Conservation (phyloP, 768 basidiomycete species). For the Tulasnella sp. region DNA sequence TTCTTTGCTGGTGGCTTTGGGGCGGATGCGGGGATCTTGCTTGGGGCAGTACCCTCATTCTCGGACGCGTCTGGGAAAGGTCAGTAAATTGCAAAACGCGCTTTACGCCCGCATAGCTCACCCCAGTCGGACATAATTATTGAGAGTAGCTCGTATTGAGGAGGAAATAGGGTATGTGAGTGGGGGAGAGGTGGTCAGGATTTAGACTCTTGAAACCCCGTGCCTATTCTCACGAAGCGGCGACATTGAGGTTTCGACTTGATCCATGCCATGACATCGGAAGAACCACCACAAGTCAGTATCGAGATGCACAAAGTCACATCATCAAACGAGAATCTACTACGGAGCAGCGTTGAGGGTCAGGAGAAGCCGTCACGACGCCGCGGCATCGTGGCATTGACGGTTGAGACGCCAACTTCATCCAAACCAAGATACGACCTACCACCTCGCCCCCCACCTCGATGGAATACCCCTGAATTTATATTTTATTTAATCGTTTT, state of each 20-base stretch:
- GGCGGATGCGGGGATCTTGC: conserved; percentile 41
- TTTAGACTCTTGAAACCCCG: conserved; percentile 19
- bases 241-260: background rate
- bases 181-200: conserved; percentile 1
- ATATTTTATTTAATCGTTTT: conserved; percentile 69
- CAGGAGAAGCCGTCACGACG: conserved; percentile 16
- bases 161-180: background rate
- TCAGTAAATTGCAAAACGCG: conserved; percentile 36
- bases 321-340: background rate
- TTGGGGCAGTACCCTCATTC: conserved; percentile 43
- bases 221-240: conserved; percentile 10
- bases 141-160: background rate
- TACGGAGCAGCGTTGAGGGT: background rate
- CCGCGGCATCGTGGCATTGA: conserved; percentile 32
- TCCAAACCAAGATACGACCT: conserved; percentile 21
- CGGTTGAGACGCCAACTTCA: conserved; percentile 30
- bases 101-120: conserved; percentile 38
- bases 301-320: conserved; percentile 24
- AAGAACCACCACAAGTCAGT: background rate
- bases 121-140: conserved; percentile 57
- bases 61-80: conserved; percentile 47
- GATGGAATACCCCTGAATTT: conserved; percentile 87
- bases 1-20: conserved; percentile 45
- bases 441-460: conserved; percentile 46
- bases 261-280: conserved; percentile 12